Evolutionary conservation across 164 flowering plant species (phyloP).

Genomic region (Dillenia suffruticosa): DNA sequence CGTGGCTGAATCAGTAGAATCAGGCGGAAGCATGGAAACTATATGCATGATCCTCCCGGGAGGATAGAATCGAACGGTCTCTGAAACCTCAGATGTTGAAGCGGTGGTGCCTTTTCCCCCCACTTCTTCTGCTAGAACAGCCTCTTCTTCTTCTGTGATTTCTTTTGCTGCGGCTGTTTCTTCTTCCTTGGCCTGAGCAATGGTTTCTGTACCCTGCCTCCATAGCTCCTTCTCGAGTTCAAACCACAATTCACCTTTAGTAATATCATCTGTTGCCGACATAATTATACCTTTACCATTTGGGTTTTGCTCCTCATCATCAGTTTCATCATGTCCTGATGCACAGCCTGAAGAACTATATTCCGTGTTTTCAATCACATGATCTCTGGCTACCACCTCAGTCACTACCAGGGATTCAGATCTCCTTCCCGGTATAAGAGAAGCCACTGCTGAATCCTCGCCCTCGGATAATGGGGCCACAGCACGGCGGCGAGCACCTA

Average conservation of each 20-base stretch:
- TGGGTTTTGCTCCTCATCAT: constrained; percentile 45
- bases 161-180: constrained; percentile 63
- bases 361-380: constrained; percentile 17
- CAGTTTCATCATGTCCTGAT: constrained; percentile 42
- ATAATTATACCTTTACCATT: constrained; percentile 24
- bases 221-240: constrained; percentile 82
- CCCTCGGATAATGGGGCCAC: constrained; percentile 28
- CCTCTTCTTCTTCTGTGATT: constrained; percentile 70
- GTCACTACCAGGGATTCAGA: constrained; percentile 27
- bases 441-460: constrained; percentile 33
- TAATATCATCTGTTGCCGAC: constrained; percentile 47
- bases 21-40: constrained; percentile 32
- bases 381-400: constrained; percentile 22
- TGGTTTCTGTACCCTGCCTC: constrained; percentile 37
- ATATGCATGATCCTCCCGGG: constrained; percentile 95
- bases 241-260: constrained; percentile 77
- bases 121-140: constrained; percentile 35
- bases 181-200: constrained; percentile 45
- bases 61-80: constrained; percentile 65
- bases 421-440: constrained; percentile 33
- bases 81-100: constrained; percentile 35
- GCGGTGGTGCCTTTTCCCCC: constrained; percentile 30
- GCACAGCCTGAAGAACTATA: constrained; percentile 26
- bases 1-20: constrained; percentile 15
- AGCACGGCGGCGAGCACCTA: constrained; percentile 80